Base-by-base conservation (phyloP, 768 basidiomycete species). In the Mycena maculata region DNA sequence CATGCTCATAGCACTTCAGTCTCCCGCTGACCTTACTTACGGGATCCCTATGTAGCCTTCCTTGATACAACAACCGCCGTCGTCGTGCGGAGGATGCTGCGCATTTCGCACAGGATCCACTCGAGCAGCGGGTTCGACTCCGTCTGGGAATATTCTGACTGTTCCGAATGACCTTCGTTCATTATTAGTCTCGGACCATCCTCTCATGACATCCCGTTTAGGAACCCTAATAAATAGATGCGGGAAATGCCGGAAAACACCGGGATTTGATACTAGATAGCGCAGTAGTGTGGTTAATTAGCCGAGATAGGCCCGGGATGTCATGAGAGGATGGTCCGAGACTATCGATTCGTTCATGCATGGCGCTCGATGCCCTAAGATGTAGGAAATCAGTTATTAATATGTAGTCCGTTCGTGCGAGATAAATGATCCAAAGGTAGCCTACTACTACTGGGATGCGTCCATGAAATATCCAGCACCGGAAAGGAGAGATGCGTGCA, bases 391-490 rank as follows among this genome's bases (percentile, higher is more conserved):
- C 31, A 38, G 12, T 30, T 25, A 66, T 65, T 60, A 66, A 56
- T 67, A 50, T 60, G 58, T 68, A 63, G 67, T 68, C 67, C 57
- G 38, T 68, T 54, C 50, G 27, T 63, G 61, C 38, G 66, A 68
- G 52, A 55, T 33, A 52, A 44, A 27, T 63, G 67, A 63, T 68
- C 67, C 67, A 59, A 68, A 42, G 28, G 66, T 67, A 67, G 66
- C 66, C 67, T 68, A 68, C 67, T 68, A 67, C 65, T 67, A 68
- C 61, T 54, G 52, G 67, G 67, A 68, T 63, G 56, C 50, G 67
- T 68, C 61, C 67, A 33, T 63, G 67, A 47, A 58, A 63, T 68
- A 68, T 63, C 67, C 67, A 54, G 61, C 67, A 68, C 67, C 67
- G 54, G 54, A 57, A 57, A 56, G 22, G 55, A 62, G 27, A 54